Conservation (phyloP, 306 rosid species). For the Cicer yamashitae region DNA sequence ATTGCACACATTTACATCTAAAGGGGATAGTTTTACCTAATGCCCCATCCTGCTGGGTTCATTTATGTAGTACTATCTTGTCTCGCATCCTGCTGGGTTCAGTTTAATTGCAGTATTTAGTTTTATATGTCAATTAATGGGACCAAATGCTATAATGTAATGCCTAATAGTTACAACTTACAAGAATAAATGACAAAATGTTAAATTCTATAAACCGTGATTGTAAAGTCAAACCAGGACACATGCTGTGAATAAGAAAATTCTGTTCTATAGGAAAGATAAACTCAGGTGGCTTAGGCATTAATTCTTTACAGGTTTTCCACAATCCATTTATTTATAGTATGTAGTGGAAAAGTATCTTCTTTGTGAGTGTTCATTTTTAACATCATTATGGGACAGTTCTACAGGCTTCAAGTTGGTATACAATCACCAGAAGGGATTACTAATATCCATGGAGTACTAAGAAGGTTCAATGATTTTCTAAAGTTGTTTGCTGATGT, state of each 20-base stretch:
- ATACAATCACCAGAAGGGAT: constrained; percentile 89
- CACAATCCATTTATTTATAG: constrained; percentile 18
- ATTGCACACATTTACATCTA: neutral
- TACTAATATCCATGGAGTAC: constrained; percentile 67
- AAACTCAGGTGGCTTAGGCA: constrained; percentile 11
- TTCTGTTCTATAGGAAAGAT: constrained; percentile 13
- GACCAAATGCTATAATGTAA: constrained; percentile 13
- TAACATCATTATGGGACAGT: constrained; percentile 87
- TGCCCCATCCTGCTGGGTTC: constrained; percentile 10
- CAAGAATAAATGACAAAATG: neutral
- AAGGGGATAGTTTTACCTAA: constrained; percentile 7
- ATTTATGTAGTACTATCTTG: neutral
- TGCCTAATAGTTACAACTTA: constrained; percentile 19
- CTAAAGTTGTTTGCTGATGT: constrained; percentile 81
- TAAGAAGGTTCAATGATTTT: constrained; percentile 97
- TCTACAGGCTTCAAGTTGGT: constrained; percentile 98
- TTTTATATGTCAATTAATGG: constrained; percentile 17
- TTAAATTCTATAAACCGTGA: constrained; percentile 1
- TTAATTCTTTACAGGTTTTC: constrained; percentile 19
- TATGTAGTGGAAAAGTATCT: constrained; percentile 34
- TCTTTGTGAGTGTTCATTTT: constrained; percentile 46
- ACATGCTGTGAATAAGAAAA: constrained; percentile 6
- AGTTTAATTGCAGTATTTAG: neutral
- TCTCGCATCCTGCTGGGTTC: constrained; percentile 3
- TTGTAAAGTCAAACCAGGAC: constrained; percentile 29